Base-by-base conservation (phyloP, 345 rosid genomes). In the Jatropha curcas region DNA sequence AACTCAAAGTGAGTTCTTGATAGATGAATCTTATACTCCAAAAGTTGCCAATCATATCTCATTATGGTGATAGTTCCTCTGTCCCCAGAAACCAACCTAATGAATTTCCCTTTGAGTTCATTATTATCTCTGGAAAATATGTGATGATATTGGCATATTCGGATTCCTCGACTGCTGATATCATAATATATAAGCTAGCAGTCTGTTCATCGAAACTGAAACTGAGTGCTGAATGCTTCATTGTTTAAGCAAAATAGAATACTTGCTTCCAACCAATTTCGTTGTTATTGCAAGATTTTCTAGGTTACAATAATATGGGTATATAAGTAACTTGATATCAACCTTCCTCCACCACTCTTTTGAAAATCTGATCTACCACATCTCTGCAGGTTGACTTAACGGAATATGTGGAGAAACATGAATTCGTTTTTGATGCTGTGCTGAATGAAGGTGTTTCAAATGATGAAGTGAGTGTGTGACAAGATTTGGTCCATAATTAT, bases 401-500 rank as follows among this genome's bases (percentile, higher is more conserved):
- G 39, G 88, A 86, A 74, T 88, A 88, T 70, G 75, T 88, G 22
- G 89, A 86, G 84, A 84, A 83, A 53, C 92, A 88, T 76, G 92
- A 81, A 74, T 88, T 88, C 66, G 65, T 82, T 71, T 88, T 88
- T 71, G 89, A 88, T 68, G 88, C 88, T 10, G 86, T 86, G 70
- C 80, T 88, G 61, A 70, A 80, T 74, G 87, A 84, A 66, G 79
- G 78, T 70, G 88, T 86, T 63, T 77, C 88, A 69, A 84, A 86
- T 81, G 86, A 84, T 28, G 82, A 88, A 58, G 89, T 84, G 72
- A 77, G 83, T 77, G 19, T 56, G 45, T 60, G n/a, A 68, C 22
- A 20, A 33, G 17, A 50, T 56, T 46, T 65, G 37, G 20, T 24
- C 45, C 39, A 35, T 51, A 33, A 31, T 52, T 4, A 13, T 2